Conservation (phyloP, 2,329 filamentous ascomycete species). For the Talaromyces funiculosus region DNA sequence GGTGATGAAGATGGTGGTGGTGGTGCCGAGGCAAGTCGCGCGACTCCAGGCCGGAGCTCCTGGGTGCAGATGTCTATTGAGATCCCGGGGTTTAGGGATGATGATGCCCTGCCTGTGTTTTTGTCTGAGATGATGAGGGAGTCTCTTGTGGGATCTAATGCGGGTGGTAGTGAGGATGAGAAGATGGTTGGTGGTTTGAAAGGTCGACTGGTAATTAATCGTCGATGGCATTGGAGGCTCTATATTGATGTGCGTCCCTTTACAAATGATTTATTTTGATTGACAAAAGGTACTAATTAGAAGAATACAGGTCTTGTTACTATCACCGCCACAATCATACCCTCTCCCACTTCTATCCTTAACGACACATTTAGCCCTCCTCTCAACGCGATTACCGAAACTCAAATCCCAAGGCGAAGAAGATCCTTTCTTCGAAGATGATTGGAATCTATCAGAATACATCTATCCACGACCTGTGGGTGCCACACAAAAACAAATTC, state of each 20-base stretch:
- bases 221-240: conserved; percentile 90
- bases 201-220: conserved; percentile 77
- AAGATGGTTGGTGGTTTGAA: conserved; percentile 62
- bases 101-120: conserved; percentile 84
- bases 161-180: conserved; percentile 63
- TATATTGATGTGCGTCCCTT: conserved; percentile 77
- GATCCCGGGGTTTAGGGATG: conserved; percentile 83
- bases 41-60: conserved; percentile 46
- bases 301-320: conserved; percentile 67
- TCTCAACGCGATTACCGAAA: conserved; percentile 76
- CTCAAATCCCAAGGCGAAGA: conserved; percentile 88
- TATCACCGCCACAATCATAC: conserved; percentile 89
- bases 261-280: not conserved
- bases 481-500: conserved; percentile 9
- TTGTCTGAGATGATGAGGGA: conserved; percentile 83
- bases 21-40: conserved; percentile 22
- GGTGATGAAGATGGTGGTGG: conserved; percentile 19
- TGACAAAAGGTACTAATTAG: not conserved
- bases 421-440: conserved; percentile 95
- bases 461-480: conserved; percentile 58
- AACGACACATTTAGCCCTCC: conserved; percentile 86
- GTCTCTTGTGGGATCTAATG: conserved; percentile 65
- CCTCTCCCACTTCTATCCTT: conserved; percentile 88
- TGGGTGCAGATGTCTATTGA: conserved; percentile 92
- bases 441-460: conserved; percentile 79